A percentile compares a stretch with the other conserved stretches of the same genome.
phyloP scores from a whole-genome alignment of 73 alveolate genomes.

The Stentor roeselii region DNA sequence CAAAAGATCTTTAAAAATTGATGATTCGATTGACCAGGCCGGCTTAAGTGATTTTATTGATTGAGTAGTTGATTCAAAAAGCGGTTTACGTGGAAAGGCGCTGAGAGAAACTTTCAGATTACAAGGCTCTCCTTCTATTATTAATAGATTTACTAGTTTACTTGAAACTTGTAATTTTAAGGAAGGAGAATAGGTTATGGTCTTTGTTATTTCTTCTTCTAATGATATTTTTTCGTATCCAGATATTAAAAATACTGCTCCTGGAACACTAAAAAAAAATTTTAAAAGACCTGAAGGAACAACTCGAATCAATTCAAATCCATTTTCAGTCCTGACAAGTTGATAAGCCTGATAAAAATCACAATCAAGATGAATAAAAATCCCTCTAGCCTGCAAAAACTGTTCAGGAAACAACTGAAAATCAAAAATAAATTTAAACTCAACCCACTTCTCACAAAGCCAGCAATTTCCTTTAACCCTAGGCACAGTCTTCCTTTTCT shows the following conservation, averaged over 20 bases:
- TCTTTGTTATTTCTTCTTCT: background rate
- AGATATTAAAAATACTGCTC: too few species aligned
- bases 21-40: background rate
- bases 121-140: background rate
- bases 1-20: background rate
- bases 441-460: constrained; percentile 24
- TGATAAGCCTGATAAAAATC: background rate
- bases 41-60: background rate
- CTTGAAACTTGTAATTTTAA: background rate
- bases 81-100: background rate
- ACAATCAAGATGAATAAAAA: background rate
- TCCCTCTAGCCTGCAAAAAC: background rate
- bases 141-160: too few species aligned
- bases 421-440: background rate
- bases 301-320: background rate
- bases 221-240: too few species aligned
- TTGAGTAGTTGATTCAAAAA: background rate
- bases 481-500: too few species aligned
- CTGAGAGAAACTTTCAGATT: background rate
- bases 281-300: background rate
- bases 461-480: constrained; percentile 18
- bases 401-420: too few species aligned
- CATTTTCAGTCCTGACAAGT: background rate
- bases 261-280: background rate
- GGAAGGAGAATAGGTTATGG: background rate